Base-by-base conservation (phyloP, 1,284 basidiomycete species). In the Malassezia globosa region DNA sequence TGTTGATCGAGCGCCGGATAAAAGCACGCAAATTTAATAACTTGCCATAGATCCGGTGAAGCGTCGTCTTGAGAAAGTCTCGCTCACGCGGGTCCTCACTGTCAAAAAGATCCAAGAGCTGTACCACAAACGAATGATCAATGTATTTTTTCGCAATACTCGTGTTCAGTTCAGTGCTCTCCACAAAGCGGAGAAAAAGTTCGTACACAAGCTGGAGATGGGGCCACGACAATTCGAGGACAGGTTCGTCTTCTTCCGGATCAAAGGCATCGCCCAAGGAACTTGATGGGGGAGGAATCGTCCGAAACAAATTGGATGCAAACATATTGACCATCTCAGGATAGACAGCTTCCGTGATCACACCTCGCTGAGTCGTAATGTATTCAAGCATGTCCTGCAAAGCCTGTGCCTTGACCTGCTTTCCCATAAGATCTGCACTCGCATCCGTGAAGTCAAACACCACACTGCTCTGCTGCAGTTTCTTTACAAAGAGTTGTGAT, bases 181-280 rank as follows among this genome's bases (percentile, higher is more conserved):
- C 94, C 54, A 99, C 87, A 69, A 99, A 97, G 47, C 94, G 86
- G 29, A 99, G 81, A 81, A 99, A 99, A 75, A 99, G 96, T 74
- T 99, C 94, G 76, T 99, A 99, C 44, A 99, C 94, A 60, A 99
- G 92, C 75, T 99, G 92, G 48, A 99, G 80, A 73, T 99, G 94
- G 24, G 94, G 94, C 94, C 94, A 99, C 14, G 94, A 94, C 46
- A 97, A 83, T 72, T 99, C 94, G 55, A 97, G 80, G 3, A 97
- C 92, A 6, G 94, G 94, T 65, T 99, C 94, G 66, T 99, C 94
- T 76, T 99, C 94, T 75, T 99, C 94, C 11, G 94, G 94, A 72
- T 99, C 94, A 69, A 95, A 99, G 1, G 90, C 92, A 70, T 97
- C 94, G 48, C 92, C 94, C 16, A 83, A 85, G 2, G 94, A 92